Percentiles rank a stretch among this genome's conserved stretches.
Evolutionary conservation across 805 yeast genomes (phyloP).

Genomic region (Lachancea quebecensis): DNA sequence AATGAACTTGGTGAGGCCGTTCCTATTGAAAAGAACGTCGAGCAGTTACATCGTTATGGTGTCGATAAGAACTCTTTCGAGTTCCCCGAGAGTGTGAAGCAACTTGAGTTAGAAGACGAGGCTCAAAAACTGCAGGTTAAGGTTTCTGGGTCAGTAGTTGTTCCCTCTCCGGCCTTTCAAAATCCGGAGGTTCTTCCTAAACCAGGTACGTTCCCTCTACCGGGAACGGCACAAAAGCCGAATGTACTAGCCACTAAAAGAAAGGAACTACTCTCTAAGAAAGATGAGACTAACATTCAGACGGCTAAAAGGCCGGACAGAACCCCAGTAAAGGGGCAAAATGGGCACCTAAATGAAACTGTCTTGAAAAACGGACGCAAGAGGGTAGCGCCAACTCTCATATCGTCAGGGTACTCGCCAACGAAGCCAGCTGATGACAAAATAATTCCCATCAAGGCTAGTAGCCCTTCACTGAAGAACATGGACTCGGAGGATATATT

Average conservation of each 20-base stretch:
- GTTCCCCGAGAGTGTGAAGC: constrained; percentile 82
- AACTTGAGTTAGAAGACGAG: constrained; percentile 62
- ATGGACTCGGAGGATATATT: neutral
- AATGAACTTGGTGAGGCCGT: constrained; percentile 57
- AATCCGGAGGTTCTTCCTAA: too few species aligned
- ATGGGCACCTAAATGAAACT: constrained; percentile 36
- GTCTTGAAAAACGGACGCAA: constrained; percentile 72
- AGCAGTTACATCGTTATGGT: constrained; percentile 76
- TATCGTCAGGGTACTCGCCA: constrained; percentile 39
- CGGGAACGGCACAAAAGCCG: constrained; percentile 10
- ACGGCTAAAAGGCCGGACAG: constrained; percentile 26
- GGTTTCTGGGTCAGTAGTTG: constrained; percentile 4
- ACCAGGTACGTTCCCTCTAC: neutral
- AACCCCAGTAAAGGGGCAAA: constrained; percentile 7
- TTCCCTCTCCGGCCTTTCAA: neutral
- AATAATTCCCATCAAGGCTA: neutral
- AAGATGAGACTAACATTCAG: neutral
- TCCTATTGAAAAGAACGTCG: constrained; percentile 59
- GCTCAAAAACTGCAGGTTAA: constrained; percentile 36
- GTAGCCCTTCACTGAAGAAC: neutral
- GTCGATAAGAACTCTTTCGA: constrained; percentile 77
- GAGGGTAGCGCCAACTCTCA: constrained; percentile 63
- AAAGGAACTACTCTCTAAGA: neutral
- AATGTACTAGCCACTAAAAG: constrained; percentile 3
- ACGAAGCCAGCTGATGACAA: constrained; percentile 1